Evolutionary conservation across 176 grass and related monocot genomes (phyloP).

Genomic region (Hyparrhenia diplandra): DNA sequence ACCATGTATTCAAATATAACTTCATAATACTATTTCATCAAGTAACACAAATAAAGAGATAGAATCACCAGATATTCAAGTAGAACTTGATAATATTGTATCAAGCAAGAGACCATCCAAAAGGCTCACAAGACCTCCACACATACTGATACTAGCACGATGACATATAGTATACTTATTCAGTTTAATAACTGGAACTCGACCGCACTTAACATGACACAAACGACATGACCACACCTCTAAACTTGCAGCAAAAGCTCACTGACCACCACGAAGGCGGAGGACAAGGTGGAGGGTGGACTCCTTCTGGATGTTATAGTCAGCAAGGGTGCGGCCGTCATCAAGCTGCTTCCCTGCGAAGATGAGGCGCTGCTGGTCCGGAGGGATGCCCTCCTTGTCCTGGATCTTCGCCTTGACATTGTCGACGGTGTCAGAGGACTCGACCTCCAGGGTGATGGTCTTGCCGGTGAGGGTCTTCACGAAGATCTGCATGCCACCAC

Average conservation of each 20-base stretch:
- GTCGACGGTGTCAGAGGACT: constrained; percentile 22
- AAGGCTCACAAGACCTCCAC: neutral
- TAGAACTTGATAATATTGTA: neutral
- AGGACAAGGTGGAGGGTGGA: constrained; percentile 78
- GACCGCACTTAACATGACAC: neutral
- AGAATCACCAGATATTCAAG: neutral
- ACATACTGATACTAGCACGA: neutral
- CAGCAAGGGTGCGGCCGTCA: constrained; percentile 70
- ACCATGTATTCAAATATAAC: neutral
- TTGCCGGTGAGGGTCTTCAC: constrained; percentile 36
- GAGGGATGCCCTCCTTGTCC: constrained; percentile 50
- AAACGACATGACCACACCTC: neutral
- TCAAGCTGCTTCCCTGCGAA: constrained; percentile 90
- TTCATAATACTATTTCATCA: neutral
- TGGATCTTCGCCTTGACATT: constrained; percentile 6
- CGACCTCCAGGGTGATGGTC: constrained; percentile 34
- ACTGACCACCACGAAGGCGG: constrained; percentile 62
- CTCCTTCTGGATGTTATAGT: constrained; percentile 97
- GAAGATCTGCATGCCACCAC: constrained; percentile 31
- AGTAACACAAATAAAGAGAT: neutral
- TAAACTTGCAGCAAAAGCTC: neutral
- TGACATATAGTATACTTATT: neutral
- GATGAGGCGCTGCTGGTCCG: constrained; percentile 90
- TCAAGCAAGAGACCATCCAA: neutral
- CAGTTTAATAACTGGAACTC: neutral